These are phyloP conservation scores for Daedaleopsis nitida DNA, from an alignment of 768 basidiomycete genomes.

Conservation along the genomic window DNA sequence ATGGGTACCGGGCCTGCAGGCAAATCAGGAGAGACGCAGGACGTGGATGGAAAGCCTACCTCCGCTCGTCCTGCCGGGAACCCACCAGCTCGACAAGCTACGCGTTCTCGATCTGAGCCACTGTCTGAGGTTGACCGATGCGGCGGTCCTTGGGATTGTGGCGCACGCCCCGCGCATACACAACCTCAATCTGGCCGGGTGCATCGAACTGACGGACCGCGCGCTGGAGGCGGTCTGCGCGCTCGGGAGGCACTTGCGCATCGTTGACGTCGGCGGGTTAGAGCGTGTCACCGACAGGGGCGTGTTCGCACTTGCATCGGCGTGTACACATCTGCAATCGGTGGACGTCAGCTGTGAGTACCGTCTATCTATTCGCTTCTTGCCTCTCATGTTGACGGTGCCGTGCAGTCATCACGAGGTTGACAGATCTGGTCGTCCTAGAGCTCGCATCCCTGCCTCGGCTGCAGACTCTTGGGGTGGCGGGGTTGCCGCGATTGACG, in stretches of 20 bases:
- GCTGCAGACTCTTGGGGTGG: conserved; percentile 77
- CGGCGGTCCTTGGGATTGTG: conserved; percentile 74
- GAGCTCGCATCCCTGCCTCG: conserved; percentile 72
- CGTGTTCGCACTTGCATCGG: conserved; percentile 65
- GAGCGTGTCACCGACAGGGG: conserved; percentile 77
- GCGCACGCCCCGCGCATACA: conserved; percentile 76
- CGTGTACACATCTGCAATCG: conserved; percentile 74
- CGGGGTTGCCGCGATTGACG: conserved; percentile 80
- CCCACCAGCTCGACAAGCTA: conserved; percentile 67
- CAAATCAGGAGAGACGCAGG: conserved; percentile 45
- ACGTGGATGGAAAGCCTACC: conserved; percentile 66
- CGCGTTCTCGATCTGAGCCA: conserved; percentile 78
- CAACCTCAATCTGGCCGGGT: conserved; percentile 76
- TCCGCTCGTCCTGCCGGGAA: conserved; percentile 55
- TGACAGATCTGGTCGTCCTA: conserved; percentile 85
- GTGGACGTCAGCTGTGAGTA: conserved; percentile 86
- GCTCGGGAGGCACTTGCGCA: conserved; percentile 76
- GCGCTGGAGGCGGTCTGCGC: conserved; percentile 66
- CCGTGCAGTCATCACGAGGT: conserved; percentile 67
- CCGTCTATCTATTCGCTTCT: conserved; percentile 1
- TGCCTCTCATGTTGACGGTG: background rate
- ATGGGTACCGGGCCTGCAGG: conserved; percentile 17
- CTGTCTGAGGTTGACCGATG: conserved; percentile 71
- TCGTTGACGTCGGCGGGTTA: conserved; percentile 80
- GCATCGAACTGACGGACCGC: conserved; percentile 70